phyloP scores from a whole-genome alignment of 805 yeast genomes.

The Debaryomyces tyrocola region DNA sequence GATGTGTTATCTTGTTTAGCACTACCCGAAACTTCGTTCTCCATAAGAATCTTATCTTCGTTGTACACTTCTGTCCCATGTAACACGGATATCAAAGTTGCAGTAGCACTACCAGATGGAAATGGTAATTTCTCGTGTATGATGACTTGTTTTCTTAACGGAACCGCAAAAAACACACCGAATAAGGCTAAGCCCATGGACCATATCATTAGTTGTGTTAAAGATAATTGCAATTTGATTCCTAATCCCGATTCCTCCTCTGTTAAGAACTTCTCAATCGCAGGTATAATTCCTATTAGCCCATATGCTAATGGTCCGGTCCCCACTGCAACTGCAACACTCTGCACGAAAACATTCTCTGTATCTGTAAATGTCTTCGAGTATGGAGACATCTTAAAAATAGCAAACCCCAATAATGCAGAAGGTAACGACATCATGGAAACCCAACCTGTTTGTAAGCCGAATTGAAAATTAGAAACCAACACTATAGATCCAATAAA shows the following conservation, averaged over 20 bases:
- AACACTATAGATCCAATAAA: conserved; percentile 84
- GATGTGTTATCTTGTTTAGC: background rate
- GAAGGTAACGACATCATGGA: conserved; percentile 98
- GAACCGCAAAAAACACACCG: conserved; percentile 94
- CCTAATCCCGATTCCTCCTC: conserved; percentile 72
- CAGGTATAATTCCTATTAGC: conserved; percentile 92
- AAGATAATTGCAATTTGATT: conserved; percentile 31
- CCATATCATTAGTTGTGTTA: conserved; percentile 72
- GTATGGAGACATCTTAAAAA: conserved; percentile 65
- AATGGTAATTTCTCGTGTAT: conserved; percentile 85
- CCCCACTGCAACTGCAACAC: conserved; percentile 95
- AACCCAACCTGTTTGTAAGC: conserved; percentile 98
- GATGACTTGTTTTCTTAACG: conserved; percentile 81
- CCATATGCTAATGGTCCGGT: conserved; percentile 97
- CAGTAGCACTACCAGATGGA: conserved; percentile 96
- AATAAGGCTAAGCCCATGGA: conserved; percentile 84
- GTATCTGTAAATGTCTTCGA: conserved; percentile 60
- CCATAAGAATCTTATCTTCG: conserved; percentile 18
- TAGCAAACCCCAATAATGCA: conserved; percentile 81
- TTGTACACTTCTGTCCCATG: conserved; percentile 63
- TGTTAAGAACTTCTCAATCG: conserved; percentile 84
- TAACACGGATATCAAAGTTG: conserved; percentile 83
- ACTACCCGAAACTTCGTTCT: background rate
- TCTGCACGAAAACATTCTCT: conserved; percentile 91
- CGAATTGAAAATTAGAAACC: conserved; percentile 91